Evolutionary conservation across 495 filamentous ascomycete species (phyloP).

Genomic region (Penicillium silybi): DNA sequence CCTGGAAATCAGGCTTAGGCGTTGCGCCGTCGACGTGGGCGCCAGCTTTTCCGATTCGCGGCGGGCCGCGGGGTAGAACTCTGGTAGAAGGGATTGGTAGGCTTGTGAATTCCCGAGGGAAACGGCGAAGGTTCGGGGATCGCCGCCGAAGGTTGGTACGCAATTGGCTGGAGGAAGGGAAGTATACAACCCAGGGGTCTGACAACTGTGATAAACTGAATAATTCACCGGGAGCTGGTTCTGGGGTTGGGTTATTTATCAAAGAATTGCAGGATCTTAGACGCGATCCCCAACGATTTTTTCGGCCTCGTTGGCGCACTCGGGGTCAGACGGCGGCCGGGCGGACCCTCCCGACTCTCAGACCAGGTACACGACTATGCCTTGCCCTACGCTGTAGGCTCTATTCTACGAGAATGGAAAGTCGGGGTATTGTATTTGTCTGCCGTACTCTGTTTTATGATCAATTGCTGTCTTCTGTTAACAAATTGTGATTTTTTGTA

Average conservation of each 20-base stretch:
- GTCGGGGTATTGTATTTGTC: conserved; percentile 2
- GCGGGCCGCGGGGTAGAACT: conserved; percentile 37
- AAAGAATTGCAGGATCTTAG: background rate
- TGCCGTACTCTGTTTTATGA: background rate
- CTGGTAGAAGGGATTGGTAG: conserved; percentile 13
- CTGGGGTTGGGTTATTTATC: background rate
- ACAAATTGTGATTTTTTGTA: background rate
- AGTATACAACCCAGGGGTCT: background rate
- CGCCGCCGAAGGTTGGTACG: conserved; percentile 20
- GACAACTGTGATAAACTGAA: background rate
- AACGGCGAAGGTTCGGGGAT: conserved; percentile 30
- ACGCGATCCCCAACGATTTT: background rate
- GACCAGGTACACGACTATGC: background rate
- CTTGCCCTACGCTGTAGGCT: conserved; percentile 7
- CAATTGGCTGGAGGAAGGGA: background rate
- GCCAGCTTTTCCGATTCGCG: conserved; percentile 51
- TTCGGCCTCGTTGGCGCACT: background rate
- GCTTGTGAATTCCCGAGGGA: conserved; percentile 26
- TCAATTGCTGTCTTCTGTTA: background rate
- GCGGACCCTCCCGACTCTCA: conserved; percentile 14
- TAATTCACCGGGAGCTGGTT: background rate
- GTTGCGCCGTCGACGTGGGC: conserved; percentile 55
- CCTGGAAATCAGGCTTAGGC: conserved; percentile 75
- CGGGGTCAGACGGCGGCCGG: conserved; percentile 6
- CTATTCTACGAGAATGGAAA: conserved; percentile 3